These are phyloP conservation scores for Elasticomyces elasticus DNA, from an alignment of 495 filamentous ascomycete species.

Conservation along the genomic window DNA sequence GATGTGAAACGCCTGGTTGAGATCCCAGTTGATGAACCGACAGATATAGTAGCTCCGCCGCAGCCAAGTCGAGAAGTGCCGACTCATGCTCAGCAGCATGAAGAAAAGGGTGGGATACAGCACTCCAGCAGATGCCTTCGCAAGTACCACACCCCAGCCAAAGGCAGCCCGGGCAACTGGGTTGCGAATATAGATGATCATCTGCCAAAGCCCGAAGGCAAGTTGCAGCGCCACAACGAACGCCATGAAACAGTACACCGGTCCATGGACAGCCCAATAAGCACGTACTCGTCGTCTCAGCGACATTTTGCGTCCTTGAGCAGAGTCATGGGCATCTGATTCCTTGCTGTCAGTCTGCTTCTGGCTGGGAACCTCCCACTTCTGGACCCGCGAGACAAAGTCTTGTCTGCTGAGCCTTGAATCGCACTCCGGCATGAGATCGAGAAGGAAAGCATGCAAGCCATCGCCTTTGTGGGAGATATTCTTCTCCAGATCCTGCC, in stretches of 20 bases:
- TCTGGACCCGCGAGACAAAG: conserved; percentile 26
- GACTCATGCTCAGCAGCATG: conserved; percentile 33
- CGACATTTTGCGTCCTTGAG: conserved; percentile 22
- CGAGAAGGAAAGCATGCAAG: conserved; percentile 33
- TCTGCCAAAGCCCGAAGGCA: conserved; percentile 33
- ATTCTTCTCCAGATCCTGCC: background rate
- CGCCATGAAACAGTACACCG: conserved; percentile 27
- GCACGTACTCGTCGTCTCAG: conserved; percentile 23
- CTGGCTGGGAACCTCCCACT: conserved; percentile 31
- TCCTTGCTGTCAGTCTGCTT: conserved; percentile 18
- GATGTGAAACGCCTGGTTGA: conserved; percentile 34
- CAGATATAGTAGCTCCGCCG: conserved; percentile 28
- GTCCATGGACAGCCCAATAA: conserved; percentile 30
- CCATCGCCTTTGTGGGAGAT: conserved; percentile 10
- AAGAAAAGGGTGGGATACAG: conserved; percentile 38
- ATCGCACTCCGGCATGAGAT: conserved; percentile 26
- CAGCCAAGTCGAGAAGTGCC: conserved; percentile 30
- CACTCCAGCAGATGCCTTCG: conserved; percentile 33
- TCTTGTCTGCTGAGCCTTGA: conserved; percentile 26
- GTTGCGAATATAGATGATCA: conserved; percentile 29
- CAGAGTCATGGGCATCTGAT: conserved; percentile 20
- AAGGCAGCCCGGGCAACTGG: conserved; percentile 22
- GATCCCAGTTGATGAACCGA: conserved; percentile 36
- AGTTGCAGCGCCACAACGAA: conserved; percentile 30
- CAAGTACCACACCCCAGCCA: conserved; percentile 34